Evolutionary conservation across 2,329 filamentous ascomycete genomes (phyloP), one percentile per base, ranked within the genome.

Genomic region (Colletotrichum lindemuthianum): DNA sequence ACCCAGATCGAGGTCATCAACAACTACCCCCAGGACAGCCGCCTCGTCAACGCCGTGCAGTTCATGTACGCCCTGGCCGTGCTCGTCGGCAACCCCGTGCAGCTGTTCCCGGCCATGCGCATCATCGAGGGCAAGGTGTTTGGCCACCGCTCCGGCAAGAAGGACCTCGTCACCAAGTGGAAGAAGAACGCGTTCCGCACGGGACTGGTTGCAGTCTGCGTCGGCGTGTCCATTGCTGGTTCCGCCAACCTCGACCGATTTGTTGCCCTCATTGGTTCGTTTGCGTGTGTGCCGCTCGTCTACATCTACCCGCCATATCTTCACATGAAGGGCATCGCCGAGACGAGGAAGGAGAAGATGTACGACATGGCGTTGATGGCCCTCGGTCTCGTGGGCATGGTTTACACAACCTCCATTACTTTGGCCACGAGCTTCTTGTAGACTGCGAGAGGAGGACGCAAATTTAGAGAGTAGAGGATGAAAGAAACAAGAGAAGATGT

Each of bases 211-310:
- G 73, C 83, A 2, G 41, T 88, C 8, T 91, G 89, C 67, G 87
- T 86, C 8, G 79, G 80, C 16, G 80, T 92, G 47, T 83, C 88
- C 13, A 86, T 90, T 11, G 69, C 87, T 2, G 90, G 90, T 13
- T 88, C 90, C 0, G 87, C 84, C 45, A 88, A 92, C 73, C 78
- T 93, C 66, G 90, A 93, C 81, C 98, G 98, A 78, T 99, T 99
- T 76, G 96, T 99, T 37, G 91, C 93, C 24, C 84, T 99, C 43
- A 94, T 99, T 16, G 96, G 96, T 69, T 97, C 94, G 78, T 99
- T 99, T 82, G 96, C 96, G 66, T 99, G 96, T 75, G 96, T 99
- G 71, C 96, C 96, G 48, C 82, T 99, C 63, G 96, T 98, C 67
- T 98, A 96, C 75, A 90, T 93, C 63, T 93, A 92, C 72, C 90